Base-by-base conservation (phyloP, 768 basidiomycete genomes). In the Tricholoma hemisulphureum region DNA sequence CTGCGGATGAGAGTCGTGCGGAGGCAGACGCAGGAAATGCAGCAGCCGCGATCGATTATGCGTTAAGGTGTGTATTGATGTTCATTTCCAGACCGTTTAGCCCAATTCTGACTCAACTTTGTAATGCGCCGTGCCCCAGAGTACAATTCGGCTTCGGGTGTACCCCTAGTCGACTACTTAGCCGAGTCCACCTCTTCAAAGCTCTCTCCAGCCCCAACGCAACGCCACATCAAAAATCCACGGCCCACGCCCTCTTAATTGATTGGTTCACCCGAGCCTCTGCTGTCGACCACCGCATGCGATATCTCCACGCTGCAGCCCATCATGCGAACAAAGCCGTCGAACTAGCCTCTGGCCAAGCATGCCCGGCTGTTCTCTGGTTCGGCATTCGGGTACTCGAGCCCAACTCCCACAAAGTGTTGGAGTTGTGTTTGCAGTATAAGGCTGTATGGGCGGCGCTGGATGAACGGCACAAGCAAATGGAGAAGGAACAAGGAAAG, bases 321-420 rank as follows among this genome's bases (percentile, higher is more conserved):
- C 54, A 65, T 28, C 66, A 66, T 24, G 68, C 66, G 2, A 62
- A 63, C 23, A 51, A 64, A 48, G 57, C 65, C 2, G 51, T 62
- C 21, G 39, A 55, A 13, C 57, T 69, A 2, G 39, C 55, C 18
- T 32, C 32, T 11, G 57, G 60, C 6, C n/a, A 56, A 21, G 52
- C 37, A 18, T 63, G 55, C 41, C 63, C 64, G 2, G 58, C 56
- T 1, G 65, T 70, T 4, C 58, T 72, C 13, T 62, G 26, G 37
- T 71, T 71, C 48, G 65, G 62, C 20, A 31, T 35, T 20, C 52
- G 43, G 9, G 37, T 56, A 5, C 58, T 73, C 21, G 53, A 65
- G 48, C 57, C 57, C 4, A 48, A 58, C 11, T 51, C 63, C 0
- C 10, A 64, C 0, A 35, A 56, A 2, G 54, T 35, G 0, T 50